Evolutionary conservation across 2,329 filamentous ascomycete species (phyloP).

Genomic region (Colletotrichum acutatum): DNA sequence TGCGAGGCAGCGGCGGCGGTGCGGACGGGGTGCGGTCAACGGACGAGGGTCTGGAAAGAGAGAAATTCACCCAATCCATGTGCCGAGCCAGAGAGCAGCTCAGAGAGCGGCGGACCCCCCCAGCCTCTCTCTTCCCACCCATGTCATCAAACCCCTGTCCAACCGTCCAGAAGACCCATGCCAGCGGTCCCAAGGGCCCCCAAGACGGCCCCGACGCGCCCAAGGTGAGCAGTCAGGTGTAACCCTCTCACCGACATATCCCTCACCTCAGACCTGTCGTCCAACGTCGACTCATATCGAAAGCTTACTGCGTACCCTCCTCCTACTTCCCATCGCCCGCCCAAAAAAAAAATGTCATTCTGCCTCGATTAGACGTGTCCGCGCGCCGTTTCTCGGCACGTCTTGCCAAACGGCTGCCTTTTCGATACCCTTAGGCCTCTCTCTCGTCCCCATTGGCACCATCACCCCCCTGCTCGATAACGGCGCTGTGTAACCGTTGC

Average conservation of each 20-base stretch:
- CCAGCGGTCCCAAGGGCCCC: not conserved
- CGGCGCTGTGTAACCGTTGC: conserved; percentile 8
- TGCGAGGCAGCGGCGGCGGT: not conserved
- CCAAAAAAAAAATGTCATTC: not conserved
- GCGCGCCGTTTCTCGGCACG: not conserved
- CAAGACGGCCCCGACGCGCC: not conserved
- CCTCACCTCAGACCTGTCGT: not conserved
- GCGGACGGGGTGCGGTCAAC: not conserved
- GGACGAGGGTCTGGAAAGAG: conserved; percentile 17
- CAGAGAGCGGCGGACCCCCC: not conserved
- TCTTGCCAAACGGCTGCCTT: conserved; percentile 16
- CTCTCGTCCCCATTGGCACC: not conserved
- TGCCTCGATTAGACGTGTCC: not conserved
- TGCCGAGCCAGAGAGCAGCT: conserved; percentile 12
- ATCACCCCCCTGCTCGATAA: not conserved
- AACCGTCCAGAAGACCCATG: not conserved
- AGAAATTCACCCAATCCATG: conserved; percentile 11
- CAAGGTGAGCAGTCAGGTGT: conserved; percentile 35
- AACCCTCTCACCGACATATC: conserved; percentile 32
- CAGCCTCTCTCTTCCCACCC: not conserved
- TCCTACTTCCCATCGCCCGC: not conserved
- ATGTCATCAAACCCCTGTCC: not conserved
- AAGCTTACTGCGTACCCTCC: not conserved
- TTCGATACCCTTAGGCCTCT: not conserved
- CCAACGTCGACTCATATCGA: not conserved